phyloP scores from a whole-genome alignment of 768 basidiomycete genomes.

The Termitomyces eurrhizus region DNA sequence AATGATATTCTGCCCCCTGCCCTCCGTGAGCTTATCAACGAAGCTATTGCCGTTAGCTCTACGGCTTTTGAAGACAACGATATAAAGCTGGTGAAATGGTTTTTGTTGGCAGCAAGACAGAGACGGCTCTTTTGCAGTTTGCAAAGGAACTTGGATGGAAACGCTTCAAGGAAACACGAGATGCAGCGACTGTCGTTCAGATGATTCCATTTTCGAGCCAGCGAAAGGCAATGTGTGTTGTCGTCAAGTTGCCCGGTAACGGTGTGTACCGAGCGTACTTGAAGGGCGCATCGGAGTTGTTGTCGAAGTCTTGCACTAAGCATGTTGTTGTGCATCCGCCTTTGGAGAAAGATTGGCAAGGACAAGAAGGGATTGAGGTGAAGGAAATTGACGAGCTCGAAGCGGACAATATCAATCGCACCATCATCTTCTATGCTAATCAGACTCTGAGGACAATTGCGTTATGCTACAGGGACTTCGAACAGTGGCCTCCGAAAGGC shows the following conservation, averaged over 20 bases:
- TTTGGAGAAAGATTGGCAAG: slow-evolving; percentile 17
- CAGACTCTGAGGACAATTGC: slow-evolving; percentile 94
- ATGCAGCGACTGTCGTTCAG: slow-evolving; percentile 61
- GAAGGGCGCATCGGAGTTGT: slow-evolving; percentile 94
- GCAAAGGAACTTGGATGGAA: slow-evolving; percentile 79
- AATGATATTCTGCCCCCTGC: slow-evolving; percentile 58
- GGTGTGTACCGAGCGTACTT: slow-evolving; percentile 61
- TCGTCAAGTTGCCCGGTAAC: slow-evolving; percentile 51
- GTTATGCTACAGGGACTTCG: slow-evolving; percentile 87
- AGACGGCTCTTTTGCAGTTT: slow-evolving; percentile 85
- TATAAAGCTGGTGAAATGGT: slow-evolving; percentile 48
- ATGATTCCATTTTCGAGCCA: slow-evolving; percentile 94
- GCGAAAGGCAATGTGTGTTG: slow-evolving; percentile 93
- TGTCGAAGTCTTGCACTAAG: slow-evolving; percentile 67
- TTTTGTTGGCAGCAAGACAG: slow-evolving; percentile 94
- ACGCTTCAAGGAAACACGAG: slow-evolving; percentile 64
- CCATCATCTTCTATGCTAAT: slow-evolving; percentile 97
- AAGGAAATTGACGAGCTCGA: slow-evolving; percentile 60
- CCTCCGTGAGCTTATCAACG: slow-evolving; percentile 69
- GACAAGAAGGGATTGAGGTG: slow-evolving; percentile 42
- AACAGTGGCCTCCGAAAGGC: slow-evolving; percentile 75
- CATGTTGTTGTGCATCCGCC: slow-evolving; percentile 67
- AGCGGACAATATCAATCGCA: slow-evolving; percentile 80
- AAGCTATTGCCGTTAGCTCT: slow-evolving; percentile 86
- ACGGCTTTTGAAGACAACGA: slow-evolving; percentile 89